Percentiles rank a stretch among this genome's conserved stretches.
Conservation (phyloP, 192 early-diverging fungal species). For the Coemansia sp. region DNA sequence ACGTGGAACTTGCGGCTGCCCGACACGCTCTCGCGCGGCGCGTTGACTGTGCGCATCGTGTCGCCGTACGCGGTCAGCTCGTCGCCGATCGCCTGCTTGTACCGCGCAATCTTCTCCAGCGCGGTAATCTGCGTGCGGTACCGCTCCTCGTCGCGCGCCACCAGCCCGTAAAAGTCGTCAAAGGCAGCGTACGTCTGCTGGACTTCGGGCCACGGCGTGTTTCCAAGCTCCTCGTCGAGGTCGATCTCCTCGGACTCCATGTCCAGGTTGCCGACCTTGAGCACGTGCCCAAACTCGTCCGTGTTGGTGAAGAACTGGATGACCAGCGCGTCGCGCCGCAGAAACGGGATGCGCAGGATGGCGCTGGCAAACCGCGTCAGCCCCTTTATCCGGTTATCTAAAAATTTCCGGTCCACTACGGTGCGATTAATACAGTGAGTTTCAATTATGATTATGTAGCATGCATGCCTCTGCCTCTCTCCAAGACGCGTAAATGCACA, state of each 20-base stretch:
- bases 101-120: conserved; percentile 50
- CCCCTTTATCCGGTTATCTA: conserved; percentile 56
- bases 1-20: conserved; percentile 36
- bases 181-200: conserved; percentile 38
- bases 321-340: conserved; percentile 47
- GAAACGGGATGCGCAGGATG: conserved; percentile 49
- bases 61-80: conserved; percentile 49
- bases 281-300: conserved; percentile 49
- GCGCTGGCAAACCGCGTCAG: conserved; percentile 52
- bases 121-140: conserved; percentile 50
- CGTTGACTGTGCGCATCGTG: conserved; percentile 31
- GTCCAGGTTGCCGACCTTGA: conserved; percentile 49
- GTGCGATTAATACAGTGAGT: conserved; percentile 8
- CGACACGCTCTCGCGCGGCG: conserved; percentile 34
- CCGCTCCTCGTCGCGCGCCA: conserved; percentile 47
- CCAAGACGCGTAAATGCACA: background rate
- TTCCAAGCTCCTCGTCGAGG: conserved; percentile 30
- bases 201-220: conserved; percentile 33
- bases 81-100: conserved; percentile 53
- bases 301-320: conserved; percentile 55
- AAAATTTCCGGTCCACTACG: conserved; percentile 56
- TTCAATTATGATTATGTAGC: conserved; percentile 1
- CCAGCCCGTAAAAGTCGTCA: conserved; percentile 43
- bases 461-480: background rate
- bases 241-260: conserved; percentile 50